phyloP scores from a whole-genome alignment of 306 rosid species.

The Gynostemma pentaphyllum region DNA sequence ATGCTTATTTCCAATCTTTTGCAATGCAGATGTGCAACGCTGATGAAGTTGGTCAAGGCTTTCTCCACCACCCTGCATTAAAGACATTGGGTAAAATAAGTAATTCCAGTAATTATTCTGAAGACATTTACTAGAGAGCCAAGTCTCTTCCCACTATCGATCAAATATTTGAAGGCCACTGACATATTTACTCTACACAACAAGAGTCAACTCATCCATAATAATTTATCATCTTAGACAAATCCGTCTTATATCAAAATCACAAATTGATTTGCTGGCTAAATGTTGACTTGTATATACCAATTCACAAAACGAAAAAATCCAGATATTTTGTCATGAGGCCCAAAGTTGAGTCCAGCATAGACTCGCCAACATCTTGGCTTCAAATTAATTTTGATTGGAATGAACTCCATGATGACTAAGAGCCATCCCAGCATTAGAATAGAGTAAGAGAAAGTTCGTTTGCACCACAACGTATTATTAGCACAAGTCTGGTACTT shows the following conservation, averaged over 20 bases:
- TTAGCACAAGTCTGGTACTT: not conserved
- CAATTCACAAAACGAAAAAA: too few species aligned
- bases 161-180: not conserved
- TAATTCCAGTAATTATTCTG: constrained; percentile 1
- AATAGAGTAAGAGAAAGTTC: not conserved
- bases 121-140: not conserved
- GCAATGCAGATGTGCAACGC: constrained; percentile 62
- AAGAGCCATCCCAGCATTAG: not conserved
- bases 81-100: constrained; percentile 5
- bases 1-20: constrained; percentile 55
- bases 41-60: constrained; percentile 62
- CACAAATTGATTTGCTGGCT: not conserved
- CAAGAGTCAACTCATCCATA: not conserved
- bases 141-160: not conserved
- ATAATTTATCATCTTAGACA: not conserved
- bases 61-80: constrained; percentile 88
- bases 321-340: too few species aligned
- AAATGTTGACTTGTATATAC: not conserved
- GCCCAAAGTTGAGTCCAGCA: too few species aligned
- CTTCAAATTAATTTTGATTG: not conserved
- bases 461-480: not conserved
- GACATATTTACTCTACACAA: not conserved
- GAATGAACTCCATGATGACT: not conserved
- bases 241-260: not conserved
- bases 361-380: not conserved